Percentiles rank a stretch among this genome's conserved stretches.
Evolutionary conservation across 352 stramenopile genomes (phyloP).

Genomic region (Phytopythium boreale): DNA sequence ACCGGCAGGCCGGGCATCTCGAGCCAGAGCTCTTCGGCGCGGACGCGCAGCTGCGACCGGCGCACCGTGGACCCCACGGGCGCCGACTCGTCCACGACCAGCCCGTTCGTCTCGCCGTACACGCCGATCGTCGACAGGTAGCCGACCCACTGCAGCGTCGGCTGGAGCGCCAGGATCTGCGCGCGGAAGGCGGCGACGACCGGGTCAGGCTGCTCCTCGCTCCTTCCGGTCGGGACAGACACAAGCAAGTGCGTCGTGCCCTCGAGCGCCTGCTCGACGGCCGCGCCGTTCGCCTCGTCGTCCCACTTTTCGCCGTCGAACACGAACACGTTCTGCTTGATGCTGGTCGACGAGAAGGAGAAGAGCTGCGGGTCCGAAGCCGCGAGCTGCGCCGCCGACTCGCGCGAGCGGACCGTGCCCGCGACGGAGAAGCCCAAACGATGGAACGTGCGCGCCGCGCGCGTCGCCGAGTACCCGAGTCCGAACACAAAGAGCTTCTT

Average conservation of each 20-base stretch:
- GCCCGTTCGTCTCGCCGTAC: conserved; percentile 89
- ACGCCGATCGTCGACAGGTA: conserved; percentile 93
- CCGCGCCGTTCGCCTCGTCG: conserved; percentile 22
- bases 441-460: conserved; percentile 66
- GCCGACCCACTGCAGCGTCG: conserved; percentile 77
- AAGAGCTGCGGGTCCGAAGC: conserved; percentile 40
- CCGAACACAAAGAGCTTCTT: conserved; percentile 89
- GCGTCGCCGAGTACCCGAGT: conserved; percentile 79
- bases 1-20: conserved; percentile 46
- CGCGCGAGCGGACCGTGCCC: conserved; percentile 66
- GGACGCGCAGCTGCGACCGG: conserved; percentile 75
- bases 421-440: conserved; percentile 56
- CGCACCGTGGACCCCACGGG: conserved; percentile 58
- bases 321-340: conserved; percentile 63
- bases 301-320: conserved; percentile 73
- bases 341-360: conserved; percentile 12
- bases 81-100: conserved; percentile 81
- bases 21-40: conserved; percentile 77
- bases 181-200: conserved; percentile 56
- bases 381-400: conserved; percentile 40
- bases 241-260: conserved; percentile 76
- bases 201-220: conserved; percentile 55
- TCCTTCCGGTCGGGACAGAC: conserved; percentile 51
- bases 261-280: conserved; percentile 46
- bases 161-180: conserved; percentile 34